Evolutionary conservation across 2,329 filamentous ascomycete genomes (phyloP).

Genomic region (Aschersonia sp.): DNA sequence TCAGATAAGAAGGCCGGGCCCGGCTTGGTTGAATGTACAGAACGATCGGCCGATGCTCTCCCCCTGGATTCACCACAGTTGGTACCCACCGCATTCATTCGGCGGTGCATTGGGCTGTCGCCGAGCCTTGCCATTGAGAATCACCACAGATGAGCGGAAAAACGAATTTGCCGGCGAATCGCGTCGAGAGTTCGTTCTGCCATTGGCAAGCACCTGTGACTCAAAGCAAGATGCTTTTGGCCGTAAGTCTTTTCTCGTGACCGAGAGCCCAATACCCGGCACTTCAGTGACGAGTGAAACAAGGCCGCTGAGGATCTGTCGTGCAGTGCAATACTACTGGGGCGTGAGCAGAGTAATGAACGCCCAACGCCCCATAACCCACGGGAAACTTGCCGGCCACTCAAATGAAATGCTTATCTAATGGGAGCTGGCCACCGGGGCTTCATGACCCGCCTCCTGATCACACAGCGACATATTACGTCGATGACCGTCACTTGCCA

Average conservation of each 20-base stretch:
- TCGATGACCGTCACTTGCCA: background rate
- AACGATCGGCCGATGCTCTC: conserved; percentile 3
- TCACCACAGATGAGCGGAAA: too few relatives aligned
- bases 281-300: too few relatives aligned
- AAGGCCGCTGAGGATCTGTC: too few relatives aligned
- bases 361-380: background rate
- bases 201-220: too few relatives aligned
- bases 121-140: too few relatives aligned
- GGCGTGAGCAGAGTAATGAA: too few relatives aligned
- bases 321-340: too few relatives aligned
- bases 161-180: background rate
- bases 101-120: too few relatives aligned
- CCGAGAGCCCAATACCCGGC: too few relatives aligned
- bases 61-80: background rate
- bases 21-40: conserved; percentile 1
- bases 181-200: background rate
- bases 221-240: too few relatives aligned
- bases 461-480: conserved; percentile 9
- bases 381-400: background rate
- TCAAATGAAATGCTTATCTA: conserved; percentile 9
- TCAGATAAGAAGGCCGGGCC: background rate
- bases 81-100: too few relatives aligned
- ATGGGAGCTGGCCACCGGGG: conserved; percentile 3
- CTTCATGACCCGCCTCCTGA: conserved; percentile 15
- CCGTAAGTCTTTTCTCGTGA: too few relatives aligned